Evolutionary conservation across 1,284 basidiomycete species (phyloP).

Genomic region (Cutaneotrichosporon cavernicola): DNA sequence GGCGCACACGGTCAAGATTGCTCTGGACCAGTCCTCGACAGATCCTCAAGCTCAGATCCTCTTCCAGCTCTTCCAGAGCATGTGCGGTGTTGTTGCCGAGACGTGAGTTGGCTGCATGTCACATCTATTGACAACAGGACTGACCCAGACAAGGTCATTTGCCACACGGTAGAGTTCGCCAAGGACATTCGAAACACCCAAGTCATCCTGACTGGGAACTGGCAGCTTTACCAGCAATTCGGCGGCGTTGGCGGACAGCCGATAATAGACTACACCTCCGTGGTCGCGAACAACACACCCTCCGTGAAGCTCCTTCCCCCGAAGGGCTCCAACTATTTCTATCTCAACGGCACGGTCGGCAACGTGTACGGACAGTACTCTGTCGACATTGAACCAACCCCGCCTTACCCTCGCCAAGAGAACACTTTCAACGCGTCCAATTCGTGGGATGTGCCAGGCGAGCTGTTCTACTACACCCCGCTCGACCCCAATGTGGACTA

Average conservation of each 20-base stretch:
- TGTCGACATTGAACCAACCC: not conserved
- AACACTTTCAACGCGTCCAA: constrained; percentile 9
- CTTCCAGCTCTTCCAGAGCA: not conserved
- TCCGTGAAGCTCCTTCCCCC: not conserved
- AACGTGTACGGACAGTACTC: constrained; percentile 2
- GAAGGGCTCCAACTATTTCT: constrained; percentile 1
- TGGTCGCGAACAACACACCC: constrained; percentile 4
- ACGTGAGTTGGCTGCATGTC: not conserved
- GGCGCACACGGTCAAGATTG: not conserved
- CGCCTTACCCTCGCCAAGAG: not conserved
- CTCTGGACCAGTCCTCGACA: not conserved
- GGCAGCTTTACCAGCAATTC: not conserved
- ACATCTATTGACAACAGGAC: not conserved
- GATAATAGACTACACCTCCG: not conserved
- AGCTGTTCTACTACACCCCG: not conserved
- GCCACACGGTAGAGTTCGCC: not conserved
- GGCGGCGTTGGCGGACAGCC: not conserved
- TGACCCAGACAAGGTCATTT: not conserved
- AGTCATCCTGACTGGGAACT: not conserved
- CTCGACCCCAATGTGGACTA: constrained; percentile 7
- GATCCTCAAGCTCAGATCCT: not conserved
- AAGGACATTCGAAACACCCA: not conserved
- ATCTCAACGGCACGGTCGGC: constrained; percentile 3
- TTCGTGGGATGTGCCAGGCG: not conserved
- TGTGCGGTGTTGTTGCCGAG: not conserved